Evolutionary conservation across 805 yeast species (phyloP).

Genomic region (Candida andamanensis): DNA sequence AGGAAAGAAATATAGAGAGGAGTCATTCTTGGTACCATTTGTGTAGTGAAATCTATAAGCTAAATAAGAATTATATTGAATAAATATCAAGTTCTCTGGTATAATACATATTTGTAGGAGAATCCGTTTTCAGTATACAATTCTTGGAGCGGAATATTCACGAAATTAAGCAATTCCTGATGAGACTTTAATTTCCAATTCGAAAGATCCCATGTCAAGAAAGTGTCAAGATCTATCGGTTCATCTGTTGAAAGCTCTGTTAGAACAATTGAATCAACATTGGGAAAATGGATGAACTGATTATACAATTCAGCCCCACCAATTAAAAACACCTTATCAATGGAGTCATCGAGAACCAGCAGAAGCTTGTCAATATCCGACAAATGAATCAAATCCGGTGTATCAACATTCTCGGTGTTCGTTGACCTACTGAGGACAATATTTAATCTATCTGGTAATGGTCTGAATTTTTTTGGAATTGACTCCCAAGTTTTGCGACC

Average conservation of each 20-base stretch:
- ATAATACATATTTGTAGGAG: slow-evolving; percentile 8
- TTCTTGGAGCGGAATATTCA: slow-evolving; percentile 26
- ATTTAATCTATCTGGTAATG: slow-evolving; percentile 70
- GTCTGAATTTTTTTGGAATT: slow-evolving; percentile 79
- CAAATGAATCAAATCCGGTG: slow-evolving; percentile 23
- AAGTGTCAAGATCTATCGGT: slow-evolving; percentile 66
- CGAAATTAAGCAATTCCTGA: slow-evolving; percentile 31
- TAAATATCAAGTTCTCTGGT: slow-evolving; percentile 4
- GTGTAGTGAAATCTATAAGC: slow-evolving; percentile 24
- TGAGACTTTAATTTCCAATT: slow-evolving; percentile 34
- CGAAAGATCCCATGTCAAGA: slow-evolving; percentile 38
- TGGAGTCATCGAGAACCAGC: slow-evolving; percentile 13
- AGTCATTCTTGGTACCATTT: slow-evolving; percentile 24
- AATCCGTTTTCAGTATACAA: slow-evolving; percentile 10
- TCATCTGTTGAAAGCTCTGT: slow-evolving; percentile 54
- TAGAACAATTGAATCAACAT: slow-evolving; percentile 54
- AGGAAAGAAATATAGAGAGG: slow-evolving; percentile 7
- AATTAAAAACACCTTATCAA: slow-evolving; percentile 70
- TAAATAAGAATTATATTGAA: slow-evolving; percentile 23
- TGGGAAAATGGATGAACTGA: slow-evolving; percentile 38
- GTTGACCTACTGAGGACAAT: slow-evolving; percentile 63
- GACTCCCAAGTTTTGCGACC: slow-evolving; percentile 96
- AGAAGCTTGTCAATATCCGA: slow-evolving; percentile 20
- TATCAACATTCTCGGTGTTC: slow-evolving; percentile 7
- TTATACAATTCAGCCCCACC: slow-evolving; percentile 91